Percentiles rank a stretch among this genome's conserved stretches.
These are phyloP conservation scores for Solanum ossicruentum DNA, from an alignment of 257 asterid genomes.

Conservation along the genomic window DNA sequence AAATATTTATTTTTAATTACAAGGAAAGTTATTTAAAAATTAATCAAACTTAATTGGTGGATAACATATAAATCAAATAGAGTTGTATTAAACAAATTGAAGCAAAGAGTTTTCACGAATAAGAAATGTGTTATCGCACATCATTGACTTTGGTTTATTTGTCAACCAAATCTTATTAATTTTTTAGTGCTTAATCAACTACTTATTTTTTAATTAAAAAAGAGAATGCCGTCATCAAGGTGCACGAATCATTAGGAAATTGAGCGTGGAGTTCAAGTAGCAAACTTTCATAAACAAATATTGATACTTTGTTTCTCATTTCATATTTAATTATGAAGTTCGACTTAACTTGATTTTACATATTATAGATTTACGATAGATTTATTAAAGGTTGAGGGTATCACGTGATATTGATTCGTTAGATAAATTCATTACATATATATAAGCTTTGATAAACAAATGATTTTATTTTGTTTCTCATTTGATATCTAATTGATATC, in stretches of 20 bases:
- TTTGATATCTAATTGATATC: not conserved
- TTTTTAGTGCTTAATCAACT: not conserved
- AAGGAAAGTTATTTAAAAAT: not conserved
- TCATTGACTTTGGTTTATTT: not conserved
- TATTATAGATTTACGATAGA: accelerated
- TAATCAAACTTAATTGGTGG: not conserved
- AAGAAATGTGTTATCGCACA: not conserved
- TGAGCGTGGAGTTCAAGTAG: not conserved
- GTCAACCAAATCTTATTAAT: not conserved
- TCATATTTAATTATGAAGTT: accelerated
- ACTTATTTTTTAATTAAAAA: not conserved
- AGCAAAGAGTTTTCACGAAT: not conserved
- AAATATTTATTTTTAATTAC: not conserved
- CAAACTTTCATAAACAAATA: not conserved
- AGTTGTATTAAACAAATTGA: not conserved
- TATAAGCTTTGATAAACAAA: not conserved
- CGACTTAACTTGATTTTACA: accelerated
- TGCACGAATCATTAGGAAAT: not conserved
- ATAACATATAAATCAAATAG: not conserved
- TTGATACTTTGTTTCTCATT: not conserved
- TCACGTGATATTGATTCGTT: too few relatives aligned
- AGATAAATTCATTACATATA: too few relatives aligned
- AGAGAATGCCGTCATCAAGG: not conserved
- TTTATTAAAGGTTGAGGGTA: too few relatives aligned
- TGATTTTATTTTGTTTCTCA: not conserved